Percentiles rank a stretch among this genome's conserved stretches.
Conservation (phyloP, 208 protist genomes). For the Angomonas ambiguus region DNA sequence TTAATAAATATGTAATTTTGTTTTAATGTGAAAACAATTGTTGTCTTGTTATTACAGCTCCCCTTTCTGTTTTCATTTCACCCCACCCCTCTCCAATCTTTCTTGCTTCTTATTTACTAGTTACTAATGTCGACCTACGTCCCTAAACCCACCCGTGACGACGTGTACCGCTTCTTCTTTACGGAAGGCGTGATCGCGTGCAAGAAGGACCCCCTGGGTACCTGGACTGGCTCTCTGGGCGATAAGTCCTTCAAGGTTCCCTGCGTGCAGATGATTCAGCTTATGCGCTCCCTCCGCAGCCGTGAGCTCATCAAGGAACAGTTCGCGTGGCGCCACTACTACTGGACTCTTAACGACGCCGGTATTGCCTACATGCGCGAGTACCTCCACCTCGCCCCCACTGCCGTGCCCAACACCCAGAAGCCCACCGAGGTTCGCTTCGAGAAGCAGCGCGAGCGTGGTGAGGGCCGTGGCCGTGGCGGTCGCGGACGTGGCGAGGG, state of each 20-base stretch:
- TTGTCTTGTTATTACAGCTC: not conserved
- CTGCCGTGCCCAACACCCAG: constrained; percentile 88
- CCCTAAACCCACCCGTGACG: constrained; percentile 72
- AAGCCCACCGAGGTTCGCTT: constrained; percentile 59
- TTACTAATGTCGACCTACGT: constrained; percentile 78
- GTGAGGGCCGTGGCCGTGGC: constrained; percentile 36
- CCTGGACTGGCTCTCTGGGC: constrained; percentile 76
- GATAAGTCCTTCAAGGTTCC: constrained; percentile 75
- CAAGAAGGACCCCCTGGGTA: constrained; percentile 89
- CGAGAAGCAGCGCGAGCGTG: constrained; percentile 50
- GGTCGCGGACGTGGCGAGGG: constrained; percentile 52
- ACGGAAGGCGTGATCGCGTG: constrained; percentile 87
- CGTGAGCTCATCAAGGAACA: constrained; percentile 90
- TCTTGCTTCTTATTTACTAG: constrained; percentile 12
- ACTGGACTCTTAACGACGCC: constrained; percentile 92
- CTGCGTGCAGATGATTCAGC: constrained; percentile 83
- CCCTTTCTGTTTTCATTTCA: not conserved
- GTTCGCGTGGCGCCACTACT: constrained; percentile 94
- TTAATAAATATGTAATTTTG: no score
- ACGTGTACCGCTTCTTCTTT: constrained; percentile 92
- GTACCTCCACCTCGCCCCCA: constrained; percentile 88
- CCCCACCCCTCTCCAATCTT: constrained; percentile 1
- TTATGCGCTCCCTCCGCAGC: constrained; percentile 90
- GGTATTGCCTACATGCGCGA: constrained; percentile 92
- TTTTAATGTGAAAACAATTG: no score